These are phyloP conservation scores for Blastocystis sp. DNA, from an alignment of 352 stramenopile species.

Conservation along the genomic window DNA sequence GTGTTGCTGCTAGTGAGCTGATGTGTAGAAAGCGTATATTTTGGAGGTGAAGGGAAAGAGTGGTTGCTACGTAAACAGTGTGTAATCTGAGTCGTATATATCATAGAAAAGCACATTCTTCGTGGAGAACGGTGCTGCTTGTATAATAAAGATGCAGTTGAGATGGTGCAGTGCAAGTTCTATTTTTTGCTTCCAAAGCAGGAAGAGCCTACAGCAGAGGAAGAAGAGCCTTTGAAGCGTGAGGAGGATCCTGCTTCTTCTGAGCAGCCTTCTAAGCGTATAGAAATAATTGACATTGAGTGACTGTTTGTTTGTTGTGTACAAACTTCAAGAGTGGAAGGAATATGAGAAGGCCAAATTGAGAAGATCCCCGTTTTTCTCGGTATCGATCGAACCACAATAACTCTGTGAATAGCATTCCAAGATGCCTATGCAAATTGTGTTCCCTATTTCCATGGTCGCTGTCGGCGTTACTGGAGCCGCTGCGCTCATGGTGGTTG, in stretches of 20 bases:
- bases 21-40: slow-evolving; percentile 44
- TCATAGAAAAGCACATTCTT: not conserved
- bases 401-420: not conserved
- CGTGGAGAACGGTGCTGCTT: slow-evolving; percentile 26
- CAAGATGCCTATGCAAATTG: slow-evolving; percentile 60
- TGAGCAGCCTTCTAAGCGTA: not conserved
- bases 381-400: not conserved
- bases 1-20: not conserved
- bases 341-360: not conserved
- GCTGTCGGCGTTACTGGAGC: slow-evolving; percentile 24
- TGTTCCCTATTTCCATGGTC: slow-evolving; percentile 43
- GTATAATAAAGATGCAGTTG: slow-evolving; percentile 9
- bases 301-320: not conserved
- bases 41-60: slow-evolving; percentile 15
- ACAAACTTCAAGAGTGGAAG: not conserved
- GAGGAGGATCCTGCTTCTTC: not conserved
- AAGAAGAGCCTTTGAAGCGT: not conserved
- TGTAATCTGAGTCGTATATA: not conserved
- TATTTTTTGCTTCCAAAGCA: slow-evolving; percentile 41
- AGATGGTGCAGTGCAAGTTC: slow-evolving; percentile 33
- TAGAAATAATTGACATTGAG: not conserved
- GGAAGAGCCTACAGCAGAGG: not conserved
- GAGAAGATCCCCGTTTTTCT: not conserved
- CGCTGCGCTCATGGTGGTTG: slow-evolving; percentile 5
- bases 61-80: slow-evolving; percentile 7